Base-by-base conservation (phyloP, 371 early-diverging fungal genomes). In the Neoconidiobolus thromboides region DNA sequence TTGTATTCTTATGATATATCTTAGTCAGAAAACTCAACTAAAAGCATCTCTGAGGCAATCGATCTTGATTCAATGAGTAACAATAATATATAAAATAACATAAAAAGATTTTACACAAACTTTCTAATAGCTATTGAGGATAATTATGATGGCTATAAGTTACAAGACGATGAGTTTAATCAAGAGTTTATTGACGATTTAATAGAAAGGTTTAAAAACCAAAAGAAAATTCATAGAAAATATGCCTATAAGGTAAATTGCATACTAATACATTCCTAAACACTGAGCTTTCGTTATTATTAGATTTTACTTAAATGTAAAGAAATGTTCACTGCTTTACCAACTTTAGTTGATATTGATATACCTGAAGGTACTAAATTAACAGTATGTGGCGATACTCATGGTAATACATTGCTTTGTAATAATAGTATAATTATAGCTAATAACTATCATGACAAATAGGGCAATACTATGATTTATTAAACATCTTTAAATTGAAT, bases 321-420 rank as follows among this genome's bases (percentile, higher is more conserved):
- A 60, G 69, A 79, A 60, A 71, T 82, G 57, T 82, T 96, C 69
- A 69, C 80, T 60, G 71, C 78, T 53, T 71, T 77, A 39, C 81
- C 87, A 2, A 79, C 90, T 15, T 73, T 97, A 58, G 84, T 93
- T 37, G 92, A 95, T 64, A 76, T 95, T 39, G 64, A 68, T 0
- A 80, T 96, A 4, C 90, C 93, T 9, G 69, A 70, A 9, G 82
- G 77, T 62, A 72, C 76, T 55, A 80, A 75, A 60, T 50, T 96
- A 42, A 95, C 91, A 1, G 87, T 98, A 3, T 97, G 98, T 72
- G 99, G 99, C 57, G 99, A 99, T 69, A 93, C 94, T 36, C 99
- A 99, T 67, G 99, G 81, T 68, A 69, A 26, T 40, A 40, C 12
- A 38, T 37, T 53, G 42, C 14, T 51, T 37, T 2, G 10, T 26